Conservation (phyloP, 768 basidiomycete genomes). For the Suillus fuscotomentosus region DNA sequence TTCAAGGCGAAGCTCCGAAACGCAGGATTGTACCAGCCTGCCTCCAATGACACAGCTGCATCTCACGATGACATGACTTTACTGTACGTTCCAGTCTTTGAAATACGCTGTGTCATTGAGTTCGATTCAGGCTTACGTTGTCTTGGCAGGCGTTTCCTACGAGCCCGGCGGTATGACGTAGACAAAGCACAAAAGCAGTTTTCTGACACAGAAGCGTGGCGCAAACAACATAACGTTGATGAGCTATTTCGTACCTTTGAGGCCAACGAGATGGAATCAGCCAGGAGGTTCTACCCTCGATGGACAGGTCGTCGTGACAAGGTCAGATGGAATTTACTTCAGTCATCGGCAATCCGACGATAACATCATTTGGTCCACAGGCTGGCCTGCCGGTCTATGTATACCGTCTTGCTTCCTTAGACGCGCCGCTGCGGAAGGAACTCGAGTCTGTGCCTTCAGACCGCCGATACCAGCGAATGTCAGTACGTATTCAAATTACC, state of each 20-base stretch:
- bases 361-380: conserved; percentile 30
- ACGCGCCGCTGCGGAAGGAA: conserved; percentile 52
- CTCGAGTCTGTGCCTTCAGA: conserved; percentile 51
- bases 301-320: conserved; percentile 83
- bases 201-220: conserved; percentile 64
- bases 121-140: conserved; percentile 2
- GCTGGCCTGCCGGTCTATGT: conserved; percentile 73
- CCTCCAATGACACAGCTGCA: conserved; percentile 31
- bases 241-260: conserved; percentile 62
- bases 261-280: conserved; percentile 54
- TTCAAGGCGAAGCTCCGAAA: conserved; percentile 55
- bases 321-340: conserved; percentile 33
- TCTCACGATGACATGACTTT: conserved; percentile 69
- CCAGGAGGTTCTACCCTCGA: conserved; percentile 69
- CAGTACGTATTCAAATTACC: conserved; percentile 22
- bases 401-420: conserved; percentile 67
- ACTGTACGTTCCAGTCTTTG: conserved; percentile 41
- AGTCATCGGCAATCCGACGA: neutral
- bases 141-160: conserved; percentile 69
- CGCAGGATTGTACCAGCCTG: conserved; percentile 51
- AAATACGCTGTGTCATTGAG: neutral
- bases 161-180: conserved; percentile 71
- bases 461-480: conserved; percentile 72
- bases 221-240: conserved; percentile 57
- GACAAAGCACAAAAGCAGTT: conserved; percentile 70